Evolutionary conservation across 768 basidiomycete species (phyloP).

Genomic region (Cystofilobasidium macerans): DNA sequence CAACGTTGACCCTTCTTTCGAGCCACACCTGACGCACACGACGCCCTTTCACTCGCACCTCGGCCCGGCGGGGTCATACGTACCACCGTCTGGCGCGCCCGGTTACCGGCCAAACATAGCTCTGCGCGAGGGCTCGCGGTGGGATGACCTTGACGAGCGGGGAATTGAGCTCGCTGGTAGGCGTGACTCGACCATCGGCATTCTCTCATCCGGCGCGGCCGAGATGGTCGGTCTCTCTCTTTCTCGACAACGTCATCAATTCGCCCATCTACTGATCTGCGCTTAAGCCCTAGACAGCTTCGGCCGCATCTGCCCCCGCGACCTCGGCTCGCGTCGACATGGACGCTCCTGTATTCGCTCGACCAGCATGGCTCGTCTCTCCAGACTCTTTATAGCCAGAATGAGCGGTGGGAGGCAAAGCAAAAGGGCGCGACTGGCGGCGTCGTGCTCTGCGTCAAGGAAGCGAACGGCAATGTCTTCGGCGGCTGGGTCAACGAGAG

Average conservation of each 20-base stretch:
- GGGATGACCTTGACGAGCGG: constrained; percentile 38
- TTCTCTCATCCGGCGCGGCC: constrained; percentile 24
- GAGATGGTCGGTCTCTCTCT: constrained; percentile 24
- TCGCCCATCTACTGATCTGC: background rate
- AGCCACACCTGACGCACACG: constrained; percentile 13
- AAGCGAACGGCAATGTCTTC: constrained; percentile 55
- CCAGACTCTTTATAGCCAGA: constrained; percentile 60
- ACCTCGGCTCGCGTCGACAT: constrained; percentile 54
- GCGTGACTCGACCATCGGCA: constrained; percentile 13
- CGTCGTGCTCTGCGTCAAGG: constrained; percentile 53
- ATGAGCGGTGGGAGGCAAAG: constrained; percentile 32
- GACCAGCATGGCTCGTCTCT: constrained; percentile 93
- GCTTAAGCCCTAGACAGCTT: constrained; percentile 43
- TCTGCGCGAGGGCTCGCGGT: constrained; percentile 47
- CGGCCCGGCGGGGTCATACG: constrained; percentile 33
- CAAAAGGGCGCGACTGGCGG: constrained; percentile 41
- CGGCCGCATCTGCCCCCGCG: constrained; percentile 63
- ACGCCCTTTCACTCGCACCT: constrained; percentile 46
- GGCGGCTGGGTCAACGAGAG: constrained; percentile 74
- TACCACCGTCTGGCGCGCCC: constrained; percentile 56
- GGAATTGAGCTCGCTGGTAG: constrained; percentile 18
- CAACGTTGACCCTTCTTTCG: constrained; percentile 7
- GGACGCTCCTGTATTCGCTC: constrained; percentile 76
- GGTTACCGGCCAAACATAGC: constrained; percentile 56
- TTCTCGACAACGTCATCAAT: background rate